Conservation (phyloP, 805 yeast genomes). For the Tanozyma kutaoensis region DNA sequence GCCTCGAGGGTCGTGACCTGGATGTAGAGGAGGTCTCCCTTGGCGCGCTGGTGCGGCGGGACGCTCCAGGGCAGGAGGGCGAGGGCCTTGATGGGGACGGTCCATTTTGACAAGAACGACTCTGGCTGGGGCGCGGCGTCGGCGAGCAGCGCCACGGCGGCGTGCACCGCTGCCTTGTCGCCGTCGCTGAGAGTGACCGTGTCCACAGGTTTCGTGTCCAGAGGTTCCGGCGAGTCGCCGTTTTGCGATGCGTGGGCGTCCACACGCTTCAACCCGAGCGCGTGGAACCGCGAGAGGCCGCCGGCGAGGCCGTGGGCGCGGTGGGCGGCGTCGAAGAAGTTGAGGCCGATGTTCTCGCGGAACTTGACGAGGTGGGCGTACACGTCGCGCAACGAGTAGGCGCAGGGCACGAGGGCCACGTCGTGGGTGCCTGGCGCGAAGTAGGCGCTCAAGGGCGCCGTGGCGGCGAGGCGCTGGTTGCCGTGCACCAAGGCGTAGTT, state of each 20-base stretch:
- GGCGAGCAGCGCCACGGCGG: slow-evolving; percentile 11
- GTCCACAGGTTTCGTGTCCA: slow-evolving; percentile 3
- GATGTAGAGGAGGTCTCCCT: slow-evolving; percentile 75
- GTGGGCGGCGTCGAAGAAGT: slow-evolving; percentile 28
- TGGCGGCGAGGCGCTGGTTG: slow-evolving; percentile 14
- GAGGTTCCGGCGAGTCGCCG: neutral
- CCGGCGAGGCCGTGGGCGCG: slow-evolving; percentile 26
- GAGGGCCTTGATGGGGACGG: slow-evolving; percentile 42
- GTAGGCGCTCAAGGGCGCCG: slow-evolving; percentile 12
- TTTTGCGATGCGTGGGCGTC: slow-evolving; percentile 2
- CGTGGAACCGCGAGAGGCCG: slow-evolving; percentile 38
- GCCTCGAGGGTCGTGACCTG: slow-evolving; percentile 69
- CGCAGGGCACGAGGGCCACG: slow-evolving; percentile 34
- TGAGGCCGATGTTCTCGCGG: slow-evolving; percentile 48
- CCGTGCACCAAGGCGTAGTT: slow-evolving; percentile 35
- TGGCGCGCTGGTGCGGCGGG: slow-evolving; percentile 41
- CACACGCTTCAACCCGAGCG: slow-evolving; percentile 24
- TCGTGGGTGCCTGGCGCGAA: slow-evolving; percentile 9
- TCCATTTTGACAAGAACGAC: slow-evolving; percentile 11
- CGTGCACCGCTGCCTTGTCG: slow-evolving; percentile 3
- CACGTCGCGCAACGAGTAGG: slow-evolving; percentile 50
- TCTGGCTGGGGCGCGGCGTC: slow-evolving; percentile 4
- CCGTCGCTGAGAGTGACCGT: slow-evolving; percentile 3
- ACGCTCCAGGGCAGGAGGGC: slow-evolving; percentile 76
- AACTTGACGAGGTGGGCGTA: slow-evolving; percentile 49